Evolutionary conservation across 106 monocot species (phyloP).

Genomic region (Narthecium ossifragum): DNA sequence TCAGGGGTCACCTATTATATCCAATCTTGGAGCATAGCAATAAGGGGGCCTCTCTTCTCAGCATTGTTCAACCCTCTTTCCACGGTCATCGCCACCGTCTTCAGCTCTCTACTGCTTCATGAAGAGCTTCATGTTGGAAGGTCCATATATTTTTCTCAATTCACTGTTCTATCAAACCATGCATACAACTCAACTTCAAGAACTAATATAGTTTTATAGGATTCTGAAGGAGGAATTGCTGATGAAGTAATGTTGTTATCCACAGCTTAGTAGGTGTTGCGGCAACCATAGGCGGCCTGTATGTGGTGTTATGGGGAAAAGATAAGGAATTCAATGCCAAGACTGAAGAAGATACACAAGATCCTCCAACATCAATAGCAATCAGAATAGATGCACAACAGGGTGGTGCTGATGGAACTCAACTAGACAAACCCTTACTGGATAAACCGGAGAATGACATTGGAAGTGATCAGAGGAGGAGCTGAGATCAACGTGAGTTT

Average conservation of each 20-base stretch:
- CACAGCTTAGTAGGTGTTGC: constrained; percentile 22
- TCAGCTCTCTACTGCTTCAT: constrained; percentile 22
- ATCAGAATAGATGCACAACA: neutral
- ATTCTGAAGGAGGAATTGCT: too few relatives aligned
- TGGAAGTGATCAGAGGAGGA: neutral
- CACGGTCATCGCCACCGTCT: constrained; percentile 17
- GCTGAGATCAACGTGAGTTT: neutral
- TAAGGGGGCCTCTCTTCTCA: constrained; percentile 48
- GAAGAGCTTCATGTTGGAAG: constrained; percentile 51
- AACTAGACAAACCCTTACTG: neutral
- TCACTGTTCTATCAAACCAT: neutral
- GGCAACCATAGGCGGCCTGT: constrained; percentile 14
- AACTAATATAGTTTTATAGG: neutral
- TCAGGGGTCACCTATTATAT: constrained; percentile 3
- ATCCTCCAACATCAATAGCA: neutral
- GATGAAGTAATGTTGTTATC: too few relatives aligned
- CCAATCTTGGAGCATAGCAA: constrained; percentile 45
- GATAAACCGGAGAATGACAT: neutral
- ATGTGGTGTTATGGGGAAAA: constrained; percentile 26
- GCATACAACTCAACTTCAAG: neutral
- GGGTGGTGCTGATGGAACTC: neutral
- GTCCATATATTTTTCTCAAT: constrained; percentile 2
- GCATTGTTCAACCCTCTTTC: constrained; percentile 42
- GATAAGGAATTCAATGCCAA: neutral
- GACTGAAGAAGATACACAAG: neutral